A percentile compares a stretch with the other conserved stretches of the same genome.
These are phyloP conservation scores for Lactifluus echinatus DNA, from an alignment of 768 basidiomycete genomes.

Conservation along the genomic window DNA sequence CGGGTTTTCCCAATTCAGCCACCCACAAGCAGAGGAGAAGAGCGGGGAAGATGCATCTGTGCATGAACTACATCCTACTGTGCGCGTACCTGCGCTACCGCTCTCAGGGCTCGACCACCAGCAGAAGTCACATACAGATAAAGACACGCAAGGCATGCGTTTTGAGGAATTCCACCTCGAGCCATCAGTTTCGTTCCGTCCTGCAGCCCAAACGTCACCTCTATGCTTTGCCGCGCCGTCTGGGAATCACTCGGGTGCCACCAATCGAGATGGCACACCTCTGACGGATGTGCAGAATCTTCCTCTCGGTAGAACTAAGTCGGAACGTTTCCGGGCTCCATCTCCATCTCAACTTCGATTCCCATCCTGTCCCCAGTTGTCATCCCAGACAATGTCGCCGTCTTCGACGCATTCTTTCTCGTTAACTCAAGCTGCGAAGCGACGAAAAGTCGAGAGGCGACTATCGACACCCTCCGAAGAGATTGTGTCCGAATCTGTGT, in stretches of 20 bases:
- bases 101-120: background rate
- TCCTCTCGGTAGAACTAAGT: background rate
- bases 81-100: background rate
- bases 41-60: background rate
- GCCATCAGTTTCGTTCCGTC: background rate
- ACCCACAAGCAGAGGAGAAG: background rate
- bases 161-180: background rate
- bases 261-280: background rate
- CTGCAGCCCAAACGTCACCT: background rate
- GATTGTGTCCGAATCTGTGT: background rate
- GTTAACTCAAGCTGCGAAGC: background rate
- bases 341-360: background rate
- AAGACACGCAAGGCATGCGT: background rate
- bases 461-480: background rate
- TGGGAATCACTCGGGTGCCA: background rate
- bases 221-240: background rate
- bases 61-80: background rate
- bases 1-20: background rate
- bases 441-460: slow-evolving; percentile 1
- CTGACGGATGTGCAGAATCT: background rate
- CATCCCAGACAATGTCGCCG: background rate
- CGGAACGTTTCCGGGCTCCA: background rate
- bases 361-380: background rate
- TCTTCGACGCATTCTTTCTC: background rate
- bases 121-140: background rate